Evolutionary conservation across 768 basidiomycete genomes (phyloP).

Genomic region (Paxillus rubicundulus): DNA sequence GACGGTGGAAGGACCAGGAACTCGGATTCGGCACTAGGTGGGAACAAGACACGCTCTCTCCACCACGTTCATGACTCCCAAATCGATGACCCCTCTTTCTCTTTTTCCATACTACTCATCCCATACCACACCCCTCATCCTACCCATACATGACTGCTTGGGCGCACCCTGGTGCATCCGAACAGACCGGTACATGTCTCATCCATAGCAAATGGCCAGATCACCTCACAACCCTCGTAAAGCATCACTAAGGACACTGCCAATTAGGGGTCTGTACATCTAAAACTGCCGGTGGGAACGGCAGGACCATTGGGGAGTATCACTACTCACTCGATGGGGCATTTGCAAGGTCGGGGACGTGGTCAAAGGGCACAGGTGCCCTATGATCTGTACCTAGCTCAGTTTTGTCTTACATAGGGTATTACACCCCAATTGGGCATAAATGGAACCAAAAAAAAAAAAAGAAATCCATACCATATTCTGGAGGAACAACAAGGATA

Average conservation of each 20-base stretch:
- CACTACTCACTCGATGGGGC: too few relatives aligned
- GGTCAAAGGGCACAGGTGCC: neutral
- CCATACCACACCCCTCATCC: too few relatives aligned
- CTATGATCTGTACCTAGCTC: neutral
- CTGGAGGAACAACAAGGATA: too few relatives aligned
- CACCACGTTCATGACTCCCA: too few relatives aligned
- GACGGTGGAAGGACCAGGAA: too few relatives aligned
- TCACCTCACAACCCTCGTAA: neutral
- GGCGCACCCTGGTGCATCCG: neutral
- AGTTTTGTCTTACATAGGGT: neutral
- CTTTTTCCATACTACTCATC: too few relatives aligned
- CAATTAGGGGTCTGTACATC: neutral
- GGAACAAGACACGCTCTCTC: too few relatives aligned
- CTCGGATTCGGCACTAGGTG: too few relatives aligned
- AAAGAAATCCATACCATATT: too few relatives aligned
- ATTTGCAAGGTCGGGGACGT: neutral
- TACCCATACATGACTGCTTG: too few relatives aligned
- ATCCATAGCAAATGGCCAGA: neutral
- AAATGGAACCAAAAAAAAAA: neutral
- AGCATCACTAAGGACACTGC: neutral
- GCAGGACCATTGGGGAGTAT: neutral
- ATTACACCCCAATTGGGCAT: neutral
- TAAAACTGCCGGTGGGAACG: neutral
- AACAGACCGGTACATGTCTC: neutral
- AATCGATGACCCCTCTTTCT: too few relatives aligned